These are phyloP conservation scores for Flaveria trinervia DNA, from an alignment of 129 eudicot species.

Conservation along the genomic window DNA sequence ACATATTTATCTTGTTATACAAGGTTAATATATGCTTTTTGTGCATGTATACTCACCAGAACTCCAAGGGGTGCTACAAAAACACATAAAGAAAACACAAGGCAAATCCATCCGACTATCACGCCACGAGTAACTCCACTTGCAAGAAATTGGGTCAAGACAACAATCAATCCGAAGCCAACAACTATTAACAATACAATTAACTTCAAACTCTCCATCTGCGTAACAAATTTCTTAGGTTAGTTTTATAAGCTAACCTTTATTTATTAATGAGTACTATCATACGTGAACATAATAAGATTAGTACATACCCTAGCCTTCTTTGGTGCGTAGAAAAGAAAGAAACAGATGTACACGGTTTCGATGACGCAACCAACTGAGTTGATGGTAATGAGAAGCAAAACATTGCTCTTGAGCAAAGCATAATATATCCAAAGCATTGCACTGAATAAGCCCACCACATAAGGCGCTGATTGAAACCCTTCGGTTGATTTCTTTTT, in stretches of 20 bases:
- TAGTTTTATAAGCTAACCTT: not conserved
- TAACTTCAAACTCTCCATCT: slow-evolving; percentile 59
- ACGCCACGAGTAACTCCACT: slow-evolving; percentile 42
- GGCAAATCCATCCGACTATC: slow-evolving; percentile 88
- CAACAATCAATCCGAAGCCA: slow-evolving; percentile 59
- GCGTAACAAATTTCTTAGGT: slow-evolving; percentile 4
- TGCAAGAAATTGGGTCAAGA: slow-evolving; percentile 45
- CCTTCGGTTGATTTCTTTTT: slow-evolving; percentile 74
- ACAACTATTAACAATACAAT: slow-evolving; percentile 38
- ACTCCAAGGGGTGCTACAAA: slow-evolving; percentile 76
- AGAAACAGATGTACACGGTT: slow-evolving; percentile 57
- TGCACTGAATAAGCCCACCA: slow-evolving; percentile 65
- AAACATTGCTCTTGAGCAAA: slow-evolving; percentile 51
- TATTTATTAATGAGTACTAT: not conserved
- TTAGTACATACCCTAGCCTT: slow-evolving; percentile 31
- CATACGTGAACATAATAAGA: not conserved
- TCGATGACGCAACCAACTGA: slow-evolving; percentile 63
- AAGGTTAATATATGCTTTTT: not conserved
- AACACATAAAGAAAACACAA: slow-evolving; percentile 61
- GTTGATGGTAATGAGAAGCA: slow-evolving; percentile 70
- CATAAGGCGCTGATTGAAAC: slow-evolving; percentile 67
- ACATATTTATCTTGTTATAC: not conserved
- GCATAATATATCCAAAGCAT: slow-evolving; percentile 80
- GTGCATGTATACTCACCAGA: slow-evolving; percentile 39
- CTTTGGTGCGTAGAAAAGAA: slow-evolving; percentile 61